Base-by-base conservation (phyloP, 2,329 filamentous ascomycete species). In the Colletotrichum tofieldiae region DNA sequence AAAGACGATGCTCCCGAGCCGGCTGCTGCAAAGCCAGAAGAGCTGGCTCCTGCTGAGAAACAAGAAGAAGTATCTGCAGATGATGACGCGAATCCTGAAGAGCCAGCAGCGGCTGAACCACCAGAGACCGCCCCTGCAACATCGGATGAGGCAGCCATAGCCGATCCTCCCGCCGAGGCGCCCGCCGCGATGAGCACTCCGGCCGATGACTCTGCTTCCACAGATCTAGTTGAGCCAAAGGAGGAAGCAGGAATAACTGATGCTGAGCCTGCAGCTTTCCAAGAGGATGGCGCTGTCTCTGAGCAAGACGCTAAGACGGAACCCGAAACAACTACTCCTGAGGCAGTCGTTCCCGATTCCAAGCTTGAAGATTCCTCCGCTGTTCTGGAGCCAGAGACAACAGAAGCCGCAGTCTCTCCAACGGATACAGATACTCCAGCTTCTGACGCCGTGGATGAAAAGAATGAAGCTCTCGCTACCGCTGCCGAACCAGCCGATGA, bases 141-240 rank as follows among this genome's bases (percentile, higher is more conserved):
- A 45, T 52, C 12, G 3, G 54, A 58, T n/a, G 43, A 56, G n/a
- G 18, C 20, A 18, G 18, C 55, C n/a, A 23, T 32, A n/a, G 35
- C 35, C 49, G 55, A 66, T 26, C 9, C 35, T 16, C 5, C 68
- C 11, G 60, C 32, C 1, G 71, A 66, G 29, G 9, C 55, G 35
- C 9, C 52, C 35, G 29, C 6, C 32, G 32, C 20, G 35, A 39
- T 2, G 20, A 26, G n/a, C 26, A 8, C 47, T 23, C 7, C 35
- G 3, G 20, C 56, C 18, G 56, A 63, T 5, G 32, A 49, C 1
- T 20, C 56, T 8, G 29, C 26, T 37, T 16, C 64, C 39, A n/a
- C 49, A n/a, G 47, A 20, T 37, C 18, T 29, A 1, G 29, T n/a
- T 29, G 65, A 52, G 11, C 11, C 41, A 52, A 35, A 49, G 12